Evolutionary conservation across 768 basidiomycete genomes (phyloP).

Genomic region (Boletus reticulatus): DNA sequence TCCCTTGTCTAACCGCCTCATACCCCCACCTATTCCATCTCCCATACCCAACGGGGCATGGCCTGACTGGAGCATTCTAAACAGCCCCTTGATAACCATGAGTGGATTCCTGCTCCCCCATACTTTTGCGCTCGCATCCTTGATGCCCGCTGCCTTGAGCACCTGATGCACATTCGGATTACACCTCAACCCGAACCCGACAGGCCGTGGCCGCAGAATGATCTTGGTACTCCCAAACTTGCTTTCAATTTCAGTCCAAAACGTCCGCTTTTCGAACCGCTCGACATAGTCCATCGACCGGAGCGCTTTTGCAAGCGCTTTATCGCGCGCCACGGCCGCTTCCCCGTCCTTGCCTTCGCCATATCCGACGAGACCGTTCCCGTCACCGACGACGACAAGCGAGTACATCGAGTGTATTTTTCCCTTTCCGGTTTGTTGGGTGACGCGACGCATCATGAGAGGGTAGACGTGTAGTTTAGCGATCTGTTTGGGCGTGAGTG

Average conservation of each 20-base stretch:
- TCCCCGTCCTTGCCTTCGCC: constrained; percentile 80
- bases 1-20: constrained; percentile 71
- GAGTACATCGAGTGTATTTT: constrained; percentile 66
- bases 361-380: constrained; percentile 77
- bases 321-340: constrained; percentile 46
- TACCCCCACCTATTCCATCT: constrained; percentile 73
- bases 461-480: constrained; percentile 39
- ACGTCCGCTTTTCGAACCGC: constrained; percentile 92
- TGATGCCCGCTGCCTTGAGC: constrained; percentile 90
- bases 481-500: constrained; percentile 23
- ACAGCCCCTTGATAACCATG: constrained; percentile 76
- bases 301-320: constrained; percentile 68
- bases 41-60: constrained; percentile 81
- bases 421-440: constrained; percentile 93
- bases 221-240: constrained; percentile 86
- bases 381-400: constrained; percentile 78
- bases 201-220: constrained; percentile 75
- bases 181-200: constrained; percentile 90
- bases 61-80: constrained; percentile 83
- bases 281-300: constrained; percentile 91
- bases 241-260: constrained; percentile 84
- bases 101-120: constrained; percentile 85
- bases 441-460: constrained; percentile 55
- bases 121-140: constrained; percentile 93
- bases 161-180: constrained; percentile 89